Percentiles rank a stretch among this genome's conserved stretches.
Conservation (phyloP, 2,329 filamentous ascomycete species). For the Colletotrichum melonis region DNA sequence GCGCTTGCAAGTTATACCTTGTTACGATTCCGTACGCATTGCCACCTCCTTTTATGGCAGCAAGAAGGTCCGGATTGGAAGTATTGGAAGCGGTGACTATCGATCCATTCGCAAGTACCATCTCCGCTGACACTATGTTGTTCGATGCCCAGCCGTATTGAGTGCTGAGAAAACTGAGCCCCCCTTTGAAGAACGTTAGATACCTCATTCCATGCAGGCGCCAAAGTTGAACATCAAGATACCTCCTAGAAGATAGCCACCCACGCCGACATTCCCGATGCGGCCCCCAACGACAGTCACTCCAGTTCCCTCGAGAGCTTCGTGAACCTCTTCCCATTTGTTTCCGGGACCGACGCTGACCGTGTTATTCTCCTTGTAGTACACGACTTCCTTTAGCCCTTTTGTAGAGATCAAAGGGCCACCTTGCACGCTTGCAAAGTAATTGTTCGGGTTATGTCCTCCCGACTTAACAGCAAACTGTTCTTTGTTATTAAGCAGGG, state of each 20-base stretch:
- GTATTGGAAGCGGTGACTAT: conserved; percentile 57
- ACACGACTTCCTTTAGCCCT: conserved; percentile 52
- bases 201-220: no score
- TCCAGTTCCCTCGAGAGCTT: conserved; percentile 53
- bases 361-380: conserved; percentile 49
- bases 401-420: conserved; percentile 62
- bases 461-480: conserved; percentile 67
- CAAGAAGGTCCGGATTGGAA: conserved; percentile 60
- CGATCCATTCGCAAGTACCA: conserved; percentile 63
- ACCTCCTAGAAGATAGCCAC: conserved; percentile 64
- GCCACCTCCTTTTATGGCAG: conserved; percentile 66
- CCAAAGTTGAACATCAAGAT: conserved; percentile 24
- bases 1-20: conserved; percentile 55
- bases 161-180: conserved; percentile 61
- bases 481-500: conserved; percentile 58
- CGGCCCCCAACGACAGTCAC: conserved; percentile 57
- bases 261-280: conserved; percentile 59
- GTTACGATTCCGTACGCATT: conserved; percentile 67
- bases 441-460: conserved; percentile 67
- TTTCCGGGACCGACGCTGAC: conserved; percentile 59
- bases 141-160: conserved; percentile 64
- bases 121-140: conserved; percentile 59
- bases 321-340: conserved; percentile 54
- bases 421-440: conserved; percentile 60
- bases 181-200: conserved; percentile 53